phyloP scores from a whole-genome alignment of 2,329 filamentous ascomycete genomes.

The Apiospora rasikravindrae region DNA sequence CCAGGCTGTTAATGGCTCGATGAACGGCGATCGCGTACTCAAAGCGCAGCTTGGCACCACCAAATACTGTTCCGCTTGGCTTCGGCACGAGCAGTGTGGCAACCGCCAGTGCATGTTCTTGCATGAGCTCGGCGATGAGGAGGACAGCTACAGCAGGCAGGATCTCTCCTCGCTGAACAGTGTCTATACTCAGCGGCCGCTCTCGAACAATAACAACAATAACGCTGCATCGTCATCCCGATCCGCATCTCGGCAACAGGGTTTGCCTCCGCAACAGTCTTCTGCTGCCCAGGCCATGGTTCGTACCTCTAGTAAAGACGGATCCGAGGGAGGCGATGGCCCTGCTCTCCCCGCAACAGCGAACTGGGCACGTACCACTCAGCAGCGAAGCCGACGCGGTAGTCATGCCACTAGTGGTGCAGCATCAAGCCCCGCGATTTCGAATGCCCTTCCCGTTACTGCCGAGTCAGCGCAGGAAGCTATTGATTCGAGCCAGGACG shows the following conservation, averaged over 20 bases:
- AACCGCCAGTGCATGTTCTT: conserved; percentile 98
- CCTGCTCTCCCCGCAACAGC: conserved; percentile 93
- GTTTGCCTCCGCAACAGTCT: conserved; percentile 44
- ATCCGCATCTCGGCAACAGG: conserved; percentile 58
- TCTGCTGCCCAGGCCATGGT: conserved; percentile 68
- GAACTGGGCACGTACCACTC: conserved; percentile 83
- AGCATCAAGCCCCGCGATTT: conserved; percentile 81
- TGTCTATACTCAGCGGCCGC: conserved; percentile 76
- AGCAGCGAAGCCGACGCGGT: conserved; percentile 69
- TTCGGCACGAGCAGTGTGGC: conserved; percentile 91
- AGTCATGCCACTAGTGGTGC: conserved; percentile 84
- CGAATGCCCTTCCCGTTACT: conserved; percentile 59
- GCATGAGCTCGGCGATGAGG: conserved; percentile 97
- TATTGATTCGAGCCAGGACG: conserved; percentile 41
- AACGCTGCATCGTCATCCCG: conserved; percentile 58
- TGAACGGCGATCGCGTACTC: conserved; percentile 85
- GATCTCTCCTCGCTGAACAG: conserved; percentile 95
- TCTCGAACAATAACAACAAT: conserved; percentile 45
- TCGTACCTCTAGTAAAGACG: conserved; percentile 79
- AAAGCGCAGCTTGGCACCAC: conserved; percentile 86
- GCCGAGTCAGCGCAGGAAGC: conserved; percentile 55
- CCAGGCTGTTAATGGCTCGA: conserved; percentile 86
- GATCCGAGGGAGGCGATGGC: conserved; percentile 74
- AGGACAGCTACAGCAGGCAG: conserved; percentile 93
- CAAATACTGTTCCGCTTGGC: conserved; percentile 97